phyloP scores from a whole-genome alignment of 1,139 yeast genomes.

The Kodamaea anthophila region DNA sequence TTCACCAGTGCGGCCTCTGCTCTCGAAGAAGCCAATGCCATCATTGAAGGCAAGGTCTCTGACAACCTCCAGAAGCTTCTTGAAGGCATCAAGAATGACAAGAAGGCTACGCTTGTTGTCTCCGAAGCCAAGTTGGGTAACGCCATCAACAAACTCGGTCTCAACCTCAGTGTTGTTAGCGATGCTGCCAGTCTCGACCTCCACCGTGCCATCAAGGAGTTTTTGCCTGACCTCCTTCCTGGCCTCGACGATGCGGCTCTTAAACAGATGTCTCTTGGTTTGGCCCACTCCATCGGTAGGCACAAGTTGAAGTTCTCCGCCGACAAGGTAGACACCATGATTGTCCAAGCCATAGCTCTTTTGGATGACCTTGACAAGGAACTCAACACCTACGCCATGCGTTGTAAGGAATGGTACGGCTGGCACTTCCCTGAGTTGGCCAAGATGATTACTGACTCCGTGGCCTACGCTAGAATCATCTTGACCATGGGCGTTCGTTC shows the following conservation, averaged over 20 bases:
- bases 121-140: slow-evolving; percentile 95
- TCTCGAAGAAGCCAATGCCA: slow-evolving; percentile 87
- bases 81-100: slow-evolving; percentile 78
- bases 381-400: slow-evolving; percentile 95
- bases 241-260: slow-evolving; percentile 83
- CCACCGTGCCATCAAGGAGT: slow-evolving; percentile 91
- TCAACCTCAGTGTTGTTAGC: slow-evolving; percentile 81
- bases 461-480: slow-evolving; percentile 88
- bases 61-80: slow-evolving; percentile 72
- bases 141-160: slow-evolving; percentile 89
- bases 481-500: slow-evolving; percentile 93
- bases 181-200: slow-evolving; percentile 94
- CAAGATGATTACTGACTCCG: slow-evolving; percentile 91
- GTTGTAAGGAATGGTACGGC: slow-evolving; percentile 99
- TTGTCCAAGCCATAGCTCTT: slow-evolving; percentile 96
- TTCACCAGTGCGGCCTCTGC: slow-evolving; percentile 94
- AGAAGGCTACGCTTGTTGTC: slow-evolving; percentile 85
- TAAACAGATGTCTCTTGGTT: slow-evolving; percentile 92
- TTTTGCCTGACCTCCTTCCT: slow-evolving; percentile 88
- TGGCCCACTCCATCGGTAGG: slow-evolving; percentile 96
- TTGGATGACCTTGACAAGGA: slow-evolving; percentile 97
- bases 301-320: slow-evolving; percentile 96
- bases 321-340: slow-evolving; percentile 97
- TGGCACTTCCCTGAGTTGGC: slow-evolving; percentile 99
- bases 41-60: slow-evolving; percentile 91